These are phyloP conservation scores for Stentor coeruleus DNA, from an alignment of 73 alveolate species.

Conservation along the genomic window DNA sequence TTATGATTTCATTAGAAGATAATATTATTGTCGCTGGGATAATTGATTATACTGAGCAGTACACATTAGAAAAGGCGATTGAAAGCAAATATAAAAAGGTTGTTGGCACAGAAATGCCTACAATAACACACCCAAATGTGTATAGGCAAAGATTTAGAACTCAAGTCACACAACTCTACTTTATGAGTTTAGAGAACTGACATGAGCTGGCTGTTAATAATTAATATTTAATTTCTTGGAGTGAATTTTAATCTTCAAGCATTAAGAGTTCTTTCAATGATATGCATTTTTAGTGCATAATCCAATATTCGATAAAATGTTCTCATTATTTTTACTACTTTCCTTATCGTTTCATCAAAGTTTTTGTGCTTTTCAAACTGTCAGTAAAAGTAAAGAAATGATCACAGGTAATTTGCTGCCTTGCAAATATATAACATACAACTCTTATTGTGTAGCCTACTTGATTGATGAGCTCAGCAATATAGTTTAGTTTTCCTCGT, in stretches of 20 bases:
- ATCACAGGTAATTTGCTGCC: too few species aligned
- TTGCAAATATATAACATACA: too few species aligned
- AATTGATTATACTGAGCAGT: conserved; percentile 69
- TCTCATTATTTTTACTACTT: too few species aligned
- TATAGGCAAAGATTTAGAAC: conserved; percentile 67
- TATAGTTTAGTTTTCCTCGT: conserved; percentile 75
- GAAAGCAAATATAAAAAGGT: conserved; percentile 60
- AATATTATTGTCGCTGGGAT: conserved; percentile 68
- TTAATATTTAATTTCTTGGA: too few species aligned
- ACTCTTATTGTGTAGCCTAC: too few species aligned
- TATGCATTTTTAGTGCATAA: too few species aligned
- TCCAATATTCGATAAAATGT: too few species aligned
- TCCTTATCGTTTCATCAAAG: too few species aligned
- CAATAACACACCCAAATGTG: conserved; percentile 69
- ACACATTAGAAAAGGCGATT: conserved; percentile 71
- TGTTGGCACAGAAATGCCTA: conserved; percentile 47
- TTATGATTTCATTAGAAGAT: conserved; percentile 45
- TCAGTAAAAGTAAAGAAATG: too few species aligned
- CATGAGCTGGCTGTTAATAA: background rate
- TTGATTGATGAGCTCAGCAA: conserved; percentile 86
- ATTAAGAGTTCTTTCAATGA: too few species aligned
- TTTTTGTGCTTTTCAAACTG: too few species aligned
- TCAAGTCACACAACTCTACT: conserved; percentile 56
- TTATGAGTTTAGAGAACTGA: conserved; percentile 32
- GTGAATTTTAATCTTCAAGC: too few species aligned